phyloP scores from a whole-genome alignment of 306 rosid genomes.

The Trifolium repens region DNA sequence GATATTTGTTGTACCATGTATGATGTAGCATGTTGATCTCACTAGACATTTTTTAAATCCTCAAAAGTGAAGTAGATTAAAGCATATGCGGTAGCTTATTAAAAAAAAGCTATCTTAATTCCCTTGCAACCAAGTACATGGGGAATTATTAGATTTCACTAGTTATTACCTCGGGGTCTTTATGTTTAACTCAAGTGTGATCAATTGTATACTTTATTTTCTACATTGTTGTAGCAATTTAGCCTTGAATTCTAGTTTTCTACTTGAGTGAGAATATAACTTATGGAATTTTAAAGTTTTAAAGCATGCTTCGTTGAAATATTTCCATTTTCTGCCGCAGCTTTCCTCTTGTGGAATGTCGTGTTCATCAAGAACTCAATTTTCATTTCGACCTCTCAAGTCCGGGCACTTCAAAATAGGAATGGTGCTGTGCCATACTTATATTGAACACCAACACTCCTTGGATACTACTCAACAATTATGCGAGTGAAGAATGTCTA shows the following conservation, averaged over 20 bases:
- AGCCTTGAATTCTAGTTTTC: conserved; percentile 4
- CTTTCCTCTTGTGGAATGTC: background rate
- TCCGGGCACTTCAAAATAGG: background rate
- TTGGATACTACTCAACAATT: background rate
- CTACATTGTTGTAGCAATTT: background rate
- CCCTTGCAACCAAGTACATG: background rate
- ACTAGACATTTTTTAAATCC: conserved; percentile 25
- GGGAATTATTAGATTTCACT: conserved; percentile 17
- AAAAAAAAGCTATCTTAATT: background rate
- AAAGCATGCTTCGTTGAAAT: background rate
- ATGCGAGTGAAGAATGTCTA: too few species aligned
- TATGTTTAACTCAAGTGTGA: background rate
- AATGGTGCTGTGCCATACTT: background rate
- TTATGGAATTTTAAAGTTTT: background rate
- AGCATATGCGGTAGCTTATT: conserved; percentile 24
- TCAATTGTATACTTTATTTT: conserved; percentile 23
- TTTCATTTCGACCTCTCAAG: background rate
- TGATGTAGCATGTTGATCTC: conserved; percentile 22
- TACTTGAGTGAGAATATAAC: background rate
- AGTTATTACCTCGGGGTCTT: background rate
- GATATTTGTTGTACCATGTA: conserved; percentile 40
- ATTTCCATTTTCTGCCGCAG: background rate
- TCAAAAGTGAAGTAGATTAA: conserved; percentile 28
- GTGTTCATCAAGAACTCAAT: background rate
- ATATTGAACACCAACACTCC: background rate